A percentile compares a stretch with the other conserved stretches of the same genome.
phyloP scores from a whole-genome alignment of 441 rosid genomes.

The Biscutella auriculata region DNA sequence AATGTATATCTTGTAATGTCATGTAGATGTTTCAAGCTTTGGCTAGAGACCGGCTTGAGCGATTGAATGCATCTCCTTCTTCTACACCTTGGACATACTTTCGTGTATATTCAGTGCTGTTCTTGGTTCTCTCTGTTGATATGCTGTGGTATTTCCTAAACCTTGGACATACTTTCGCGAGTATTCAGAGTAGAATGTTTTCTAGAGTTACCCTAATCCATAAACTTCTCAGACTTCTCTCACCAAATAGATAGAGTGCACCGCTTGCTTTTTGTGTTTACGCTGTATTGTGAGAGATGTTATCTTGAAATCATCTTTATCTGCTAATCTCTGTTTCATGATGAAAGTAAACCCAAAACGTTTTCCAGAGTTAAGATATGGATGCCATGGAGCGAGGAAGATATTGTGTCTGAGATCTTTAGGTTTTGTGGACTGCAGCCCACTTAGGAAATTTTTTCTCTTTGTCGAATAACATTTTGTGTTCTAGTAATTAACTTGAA shows the following conservation, averaged over 20 bases:
- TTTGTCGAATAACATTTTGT: not conserved
- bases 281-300: not conserved
- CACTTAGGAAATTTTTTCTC: not conserved
- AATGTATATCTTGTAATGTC: slow-evolving; percentile 11
- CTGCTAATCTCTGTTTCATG: not conserved
- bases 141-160: slow-evolving; percentile 52
- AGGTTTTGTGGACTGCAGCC: slow-evolving; percentile 1
- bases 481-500: not conserved
- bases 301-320: not conserved
- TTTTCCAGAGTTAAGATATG: not conserved
- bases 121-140: slow-evolving; percentile 67
- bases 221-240: not conserved
- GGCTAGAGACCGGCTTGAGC: slow-evolving; percentile 95
- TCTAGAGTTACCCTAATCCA: not conserved
- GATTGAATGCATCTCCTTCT: slow-evolving; percentile 90
- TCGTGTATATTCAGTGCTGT: slow-evolving; percentile 73
- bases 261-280: not conserved
- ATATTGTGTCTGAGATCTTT: not conserved
- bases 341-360: not conserved
- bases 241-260: not conserved
- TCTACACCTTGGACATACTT: slow-evolving; percentile 80
- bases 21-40: slow-evolving; percentile 96
- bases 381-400: not conserved
- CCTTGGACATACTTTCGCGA: no score
- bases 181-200: not conserved